Evolutionary conservation across 306 rosid species (phyloP).

Genomic region (Vigna hirtella): DNA sequence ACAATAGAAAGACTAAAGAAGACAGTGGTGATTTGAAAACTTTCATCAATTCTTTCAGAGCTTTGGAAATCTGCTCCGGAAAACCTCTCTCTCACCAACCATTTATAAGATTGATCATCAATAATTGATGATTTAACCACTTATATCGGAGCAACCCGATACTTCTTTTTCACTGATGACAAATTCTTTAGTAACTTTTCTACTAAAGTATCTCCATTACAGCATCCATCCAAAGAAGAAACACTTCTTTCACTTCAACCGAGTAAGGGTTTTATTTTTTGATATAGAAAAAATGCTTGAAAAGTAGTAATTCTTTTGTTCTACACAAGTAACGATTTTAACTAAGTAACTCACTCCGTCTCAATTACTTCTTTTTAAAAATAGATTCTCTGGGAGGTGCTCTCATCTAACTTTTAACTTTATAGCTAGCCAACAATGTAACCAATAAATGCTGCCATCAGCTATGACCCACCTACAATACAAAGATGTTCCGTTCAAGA

Average conservation of each 20-base stretch:
- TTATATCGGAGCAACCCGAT: conserved; percentile 8
- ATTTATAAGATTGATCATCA: not conserved
- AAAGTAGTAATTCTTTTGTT: not conserved
- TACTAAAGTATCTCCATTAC: not conserved
- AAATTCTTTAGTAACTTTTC: not conserved
- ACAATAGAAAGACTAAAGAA: conserved; percentile 1
- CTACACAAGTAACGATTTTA: not conserved
- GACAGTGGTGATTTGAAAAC: conserved; percentile 18
- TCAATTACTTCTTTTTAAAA: not conserved
- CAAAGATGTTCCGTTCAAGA: conserved; percentile 22
- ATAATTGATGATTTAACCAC: conserved; percentile 7
- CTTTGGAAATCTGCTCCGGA: not conserved
- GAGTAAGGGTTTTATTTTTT: not conserved
- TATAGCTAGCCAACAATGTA: conserved; percentile 8
- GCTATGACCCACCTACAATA: conserved; percentile 22
- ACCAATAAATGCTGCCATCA: conserved; percentile 1
- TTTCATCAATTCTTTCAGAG: conserved; percentile 37
- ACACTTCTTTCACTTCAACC: not conserved
- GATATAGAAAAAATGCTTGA: not conserved
- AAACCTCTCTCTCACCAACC: not conserved
- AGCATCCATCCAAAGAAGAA: not conserved
- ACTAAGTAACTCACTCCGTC: not conserved
- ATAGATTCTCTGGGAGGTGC: not conserved
- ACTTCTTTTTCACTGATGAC: not conserved
- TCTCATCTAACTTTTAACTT: not conserved